phyloP scores from a whole-genome alignment of 495 filamentous ascomycete species.

The Bathelium albidoporum region DNA sequence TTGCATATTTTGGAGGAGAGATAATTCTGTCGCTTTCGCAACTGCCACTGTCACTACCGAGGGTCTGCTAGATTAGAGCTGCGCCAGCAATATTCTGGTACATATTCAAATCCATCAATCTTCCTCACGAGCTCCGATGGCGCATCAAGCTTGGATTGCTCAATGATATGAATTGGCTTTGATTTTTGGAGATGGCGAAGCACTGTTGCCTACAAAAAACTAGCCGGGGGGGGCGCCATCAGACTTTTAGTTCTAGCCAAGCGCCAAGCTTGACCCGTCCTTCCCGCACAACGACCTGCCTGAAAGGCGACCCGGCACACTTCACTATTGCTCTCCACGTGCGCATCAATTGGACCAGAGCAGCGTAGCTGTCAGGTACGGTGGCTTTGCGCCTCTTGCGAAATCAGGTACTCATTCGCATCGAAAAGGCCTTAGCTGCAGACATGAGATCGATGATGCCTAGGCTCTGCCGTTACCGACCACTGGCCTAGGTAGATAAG shows the following conservation, averaged over 20 bases:
- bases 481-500: too few species aligned
- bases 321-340: background rate
- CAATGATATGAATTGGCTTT: too few species aligned
- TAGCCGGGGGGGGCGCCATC: background rate
- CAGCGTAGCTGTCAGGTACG: background rate
- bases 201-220: too few species aligned
- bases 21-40: background rate
- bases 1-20: background rate
- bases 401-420: background rate
- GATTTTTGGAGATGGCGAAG: too few species aligned
- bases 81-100: background rate
- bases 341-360: background rate
- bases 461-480: background rate
- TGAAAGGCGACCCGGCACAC: background rate
- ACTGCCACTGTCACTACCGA: background rate
- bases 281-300: background rate
- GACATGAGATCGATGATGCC: background rate
- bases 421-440: background rate
- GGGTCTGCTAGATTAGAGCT: background rate
- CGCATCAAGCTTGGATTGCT: background rate
- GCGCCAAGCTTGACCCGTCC: background rate
- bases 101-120: background rate
- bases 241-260: background rate
- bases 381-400: background rate
- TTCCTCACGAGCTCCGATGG: too few species aligned